A percentile compares a stretch with the other conserved stretches of the same genome.
phyloP scores from a whole-genome alignment of 2,329 filamentous ascomycete genomes.

The Domatiomyces globalis region DNA sequence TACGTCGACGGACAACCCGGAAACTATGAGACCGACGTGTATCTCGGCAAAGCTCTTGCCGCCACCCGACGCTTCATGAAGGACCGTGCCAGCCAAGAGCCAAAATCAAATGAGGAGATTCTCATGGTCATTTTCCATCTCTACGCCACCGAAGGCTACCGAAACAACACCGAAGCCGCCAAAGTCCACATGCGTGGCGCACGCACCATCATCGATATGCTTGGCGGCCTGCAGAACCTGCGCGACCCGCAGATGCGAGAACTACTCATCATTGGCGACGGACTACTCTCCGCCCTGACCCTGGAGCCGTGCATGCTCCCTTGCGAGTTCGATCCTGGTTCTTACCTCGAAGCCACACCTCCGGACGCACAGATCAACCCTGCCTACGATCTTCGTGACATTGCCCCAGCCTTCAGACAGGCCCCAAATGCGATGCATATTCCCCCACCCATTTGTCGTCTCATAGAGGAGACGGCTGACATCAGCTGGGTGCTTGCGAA shows the following conservation, averaged over 20 bases:
- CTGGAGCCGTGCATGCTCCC: conserved; percentile 12
- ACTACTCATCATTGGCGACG: conserved; percentile 14
- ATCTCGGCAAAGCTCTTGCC: conserved; percentile 12
- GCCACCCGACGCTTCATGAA: conserved; percentile 7
- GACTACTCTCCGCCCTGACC: conserved; percentile 11
- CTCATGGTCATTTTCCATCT: conserved; percentile 15
- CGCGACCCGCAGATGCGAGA: conserved; percentile 11
- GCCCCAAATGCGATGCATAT: conserved; percentile 2
- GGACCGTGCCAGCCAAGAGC: neutral
- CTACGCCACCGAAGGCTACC: conserved; percentile 14
- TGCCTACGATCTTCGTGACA: conserved; percentile 7
- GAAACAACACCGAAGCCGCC: conserved; percentile 13
- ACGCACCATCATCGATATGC: conserved; percentile 9
- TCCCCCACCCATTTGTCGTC: neutral
- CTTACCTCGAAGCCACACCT: conserved; percentile 11
- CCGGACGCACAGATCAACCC: conserved; percentile 7
- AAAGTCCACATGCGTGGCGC: conserved; percentile 15
- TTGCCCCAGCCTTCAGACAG: conserved; percentile 6
- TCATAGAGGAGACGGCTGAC: conserved; percentile 6
- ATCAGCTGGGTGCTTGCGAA: conserved; percentile 10
- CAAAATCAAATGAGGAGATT: conserved; percentile 1
- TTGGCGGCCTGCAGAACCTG: conserved; percentile 11
- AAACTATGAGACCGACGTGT: conserved; percentile 11
- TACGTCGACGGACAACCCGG: conserved; percentile 10
- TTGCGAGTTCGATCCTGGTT: conserved; percentile 14